Conservation (phyloP, 116 monocot genomes). For the Iris pallida region DNA sequence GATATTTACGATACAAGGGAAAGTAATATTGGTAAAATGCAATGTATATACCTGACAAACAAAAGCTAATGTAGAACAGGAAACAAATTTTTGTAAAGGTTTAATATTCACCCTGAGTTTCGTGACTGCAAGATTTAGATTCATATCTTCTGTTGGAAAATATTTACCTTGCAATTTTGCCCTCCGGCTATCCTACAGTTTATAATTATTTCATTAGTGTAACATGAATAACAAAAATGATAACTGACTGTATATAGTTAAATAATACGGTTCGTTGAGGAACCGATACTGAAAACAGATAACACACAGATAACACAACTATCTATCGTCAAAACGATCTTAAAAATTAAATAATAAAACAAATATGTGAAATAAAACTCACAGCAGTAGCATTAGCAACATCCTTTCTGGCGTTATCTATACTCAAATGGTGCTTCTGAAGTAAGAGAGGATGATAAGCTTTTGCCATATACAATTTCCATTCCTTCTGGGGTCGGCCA, state of each 20-base stretch:
- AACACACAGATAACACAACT: too few relatives aligned
- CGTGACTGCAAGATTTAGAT: constrained; percentile 30
- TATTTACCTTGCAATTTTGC: constrained; percentile 44
- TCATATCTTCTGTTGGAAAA: constrained; percentile 21
- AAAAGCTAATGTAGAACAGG: not conserved
- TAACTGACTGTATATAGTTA: too few relatives aligned
- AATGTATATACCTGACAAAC: not conserved
- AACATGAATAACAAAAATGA: not conserved
- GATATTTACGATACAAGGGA: not conserved
- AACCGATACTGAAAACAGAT: too few relatives aligned
- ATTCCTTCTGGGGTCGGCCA: constrained; percentile 28
- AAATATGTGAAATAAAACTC: constrained; percentile 24
- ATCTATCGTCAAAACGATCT: not conserved
- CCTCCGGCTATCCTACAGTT: constrained; percentile 60
- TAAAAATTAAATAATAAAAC: not conserved
- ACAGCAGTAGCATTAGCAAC: constrained; percentile 53
- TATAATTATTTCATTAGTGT: constrained; percentile 1
- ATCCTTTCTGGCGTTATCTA: constrained; percentile 54
- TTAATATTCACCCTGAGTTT: constrained; percentile 38
- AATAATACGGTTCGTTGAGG: too few relatives aligned
- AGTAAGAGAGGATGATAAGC: constrained; percentile 77
- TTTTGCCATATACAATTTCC: constrained; percentile 63
- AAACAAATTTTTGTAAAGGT: not conserved
- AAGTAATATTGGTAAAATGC: not conserved
- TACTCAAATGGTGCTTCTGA: constrained; percentile 45